A percentile compares a stretch with the other conserved stretches of the same genome.
Evolutionary conservation across 805 yeast species (phyloP).

Genomic region (Metschnikowia amazonensis): DNA sequence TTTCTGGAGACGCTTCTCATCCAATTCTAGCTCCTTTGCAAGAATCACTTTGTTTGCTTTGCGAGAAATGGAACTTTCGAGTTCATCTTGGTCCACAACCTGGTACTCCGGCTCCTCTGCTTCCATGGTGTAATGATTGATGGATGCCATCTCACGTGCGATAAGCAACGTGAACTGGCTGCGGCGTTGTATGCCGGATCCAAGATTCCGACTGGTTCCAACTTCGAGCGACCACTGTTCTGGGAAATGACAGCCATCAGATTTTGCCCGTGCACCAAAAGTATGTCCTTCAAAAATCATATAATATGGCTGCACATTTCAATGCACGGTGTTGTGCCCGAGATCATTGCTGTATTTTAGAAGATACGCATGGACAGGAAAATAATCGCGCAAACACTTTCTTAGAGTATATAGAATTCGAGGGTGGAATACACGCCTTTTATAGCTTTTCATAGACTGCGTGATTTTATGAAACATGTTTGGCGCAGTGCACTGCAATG

Average conservation of each 20-base stretch:
- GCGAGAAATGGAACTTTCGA: conserved; percentile 70
- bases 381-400: too few species aligned
- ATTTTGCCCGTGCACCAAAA: too few species aligned
- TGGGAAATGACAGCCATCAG: too few species aligned
- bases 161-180: conserved; percentile 2
- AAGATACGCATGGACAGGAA: too few species aligned
- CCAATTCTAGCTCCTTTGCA: conserved; percentile 66
- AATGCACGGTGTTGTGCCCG: too few species aligned
- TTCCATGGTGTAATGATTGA: neutral
- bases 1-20: conserved; percentile 69
- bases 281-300: too few species aligned
- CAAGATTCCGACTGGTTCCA: too few species aligned
- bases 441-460: neutral
- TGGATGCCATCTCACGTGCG: conserved; percentile 5
- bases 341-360: too few species aligned
- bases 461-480: neutral
- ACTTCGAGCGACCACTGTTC: too few species aligned
- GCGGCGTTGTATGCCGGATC: neutral
- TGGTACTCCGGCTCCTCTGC: conserved; percentile 17
- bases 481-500: neutral
- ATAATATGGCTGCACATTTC: too few species aligned
- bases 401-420: neutral
- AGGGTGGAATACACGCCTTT: too few species aligned
- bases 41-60: conserved; percentile 63
- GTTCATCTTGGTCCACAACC: conserved; percentile 71